phyloP scores from a whole-genome alignment of 225 moss, liverwort and hornwort species.

The Bryum argenteum region DNA sequence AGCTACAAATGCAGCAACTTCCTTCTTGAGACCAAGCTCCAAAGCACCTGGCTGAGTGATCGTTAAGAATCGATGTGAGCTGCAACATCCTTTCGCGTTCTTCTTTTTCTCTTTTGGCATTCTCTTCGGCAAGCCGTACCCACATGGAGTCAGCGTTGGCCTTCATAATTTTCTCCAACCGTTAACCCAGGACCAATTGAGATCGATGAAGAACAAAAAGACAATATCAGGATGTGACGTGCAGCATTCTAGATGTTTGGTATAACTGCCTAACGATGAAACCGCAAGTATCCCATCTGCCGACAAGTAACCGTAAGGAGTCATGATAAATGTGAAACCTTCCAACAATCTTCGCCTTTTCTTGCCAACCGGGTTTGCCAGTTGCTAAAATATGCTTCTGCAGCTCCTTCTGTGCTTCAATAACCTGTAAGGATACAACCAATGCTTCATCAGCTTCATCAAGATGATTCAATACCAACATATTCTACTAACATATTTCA shows the following conservation, averaged over 20 bases:
- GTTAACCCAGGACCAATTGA: slow-evolving; percentile 62
- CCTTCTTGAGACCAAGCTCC: slow-evolving; percentile 58
- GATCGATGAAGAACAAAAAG: slow-evolving; percentile 22
- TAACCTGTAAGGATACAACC: slow-evolving; percentile 57
- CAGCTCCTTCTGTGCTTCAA: slow-evolving; percentile 78
- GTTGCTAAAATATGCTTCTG: slow-evolving; percentile 88
- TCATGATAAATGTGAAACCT: slow-evolving; percentile 32
- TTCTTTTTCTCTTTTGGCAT: slow-evolving; percentile 78
- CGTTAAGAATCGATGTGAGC: slow-evolving; percentile 51
- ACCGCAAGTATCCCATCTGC: slow-evolving; percentile 9
- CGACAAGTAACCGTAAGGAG: slow-evolving; percentile 15
- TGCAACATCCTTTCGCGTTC: slow-evolving; percentile 80
- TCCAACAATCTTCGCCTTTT: slow-evolving; percentile 94
- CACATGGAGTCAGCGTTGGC: slow-evolving; percentile 82
- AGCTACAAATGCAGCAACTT: slow-evolving; percentile 53
- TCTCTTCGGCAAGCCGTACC: slow-evolving; percentile 86
- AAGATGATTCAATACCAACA: slow-evolving; percentile 1
- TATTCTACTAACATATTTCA: not conserved
- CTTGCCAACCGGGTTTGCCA: slow-evolving; percentile 70
- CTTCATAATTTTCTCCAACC: slow-evolving; percentile 85
- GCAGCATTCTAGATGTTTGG: slow-evolving; percentile 16
- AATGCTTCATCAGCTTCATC: slow-evolving; percentile 25
- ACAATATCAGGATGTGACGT: slow-evolving; percentile 22
- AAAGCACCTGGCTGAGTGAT: slow-evolving; percentile 49
- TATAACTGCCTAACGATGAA: not conserved